Evolutionary conservation across 352 stramenopile genomes (phyloP).

Genomic region (Albugo laibachii): DNA sequence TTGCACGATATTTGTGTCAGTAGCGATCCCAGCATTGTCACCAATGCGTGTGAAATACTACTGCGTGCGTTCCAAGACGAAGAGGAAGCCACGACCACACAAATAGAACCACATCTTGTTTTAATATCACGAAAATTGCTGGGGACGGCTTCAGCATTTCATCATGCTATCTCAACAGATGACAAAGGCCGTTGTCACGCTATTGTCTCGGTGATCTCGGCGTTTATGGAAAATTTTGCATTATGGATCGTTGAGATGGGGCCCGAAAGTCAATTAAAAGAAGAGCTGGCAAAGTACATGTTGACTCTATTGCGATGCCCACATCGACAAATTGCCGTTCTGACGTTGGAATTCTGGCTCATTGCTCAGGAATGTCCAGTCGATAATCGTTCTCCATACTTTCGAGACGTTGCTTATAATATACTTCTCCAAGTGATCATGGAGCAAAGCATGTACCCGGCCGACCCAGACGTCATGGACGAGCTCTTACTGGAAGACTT

Average conservation of each 20-base stretch:
- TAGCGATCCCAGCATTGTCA: background rate
- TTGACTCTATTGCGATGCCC: constrained; percentile 29
- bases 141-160: constrained; percentile 20
- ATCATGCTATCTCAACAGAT: constrained; percentile 22
- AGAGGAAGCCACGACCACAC: constrained; percentile 24
- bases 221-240: constrained; percentile 46
- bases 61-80: constrained; percentile 31
- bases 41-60: constrained; percentile 25
- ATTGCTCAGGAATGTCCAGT: constrained; percentile 51
- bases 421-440: constrained; percentile 37
- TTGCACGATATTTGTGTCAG: constrained; percentile 23
- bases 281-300: constrained; percentile 30
- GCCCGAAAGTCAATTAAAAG: constrained; percentile 11
- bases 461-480: constrained; percentile 21
- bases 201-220: constrained; percentile 34
- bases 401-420: constrained; percentile 29
- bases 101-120: constrained; percentile 22
- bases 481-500: constrained; percentile 46
- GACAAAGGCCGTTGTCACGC: constrained; percentile 39
- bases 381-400: constrained; percentile 24
- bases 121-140: constrained; percentile 23
- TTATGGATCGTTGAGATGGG: constrained; percentile 42
- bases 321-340: constrained; percentile 43
- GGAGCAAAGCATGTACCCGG: constrained; percentile 29
- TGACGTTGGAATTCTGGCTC: constrained; percentile 59